Base-by-base conservation (phyloP, 768 basidiomycete genomes). In the Candolleomyces efflorescens region DNA sequence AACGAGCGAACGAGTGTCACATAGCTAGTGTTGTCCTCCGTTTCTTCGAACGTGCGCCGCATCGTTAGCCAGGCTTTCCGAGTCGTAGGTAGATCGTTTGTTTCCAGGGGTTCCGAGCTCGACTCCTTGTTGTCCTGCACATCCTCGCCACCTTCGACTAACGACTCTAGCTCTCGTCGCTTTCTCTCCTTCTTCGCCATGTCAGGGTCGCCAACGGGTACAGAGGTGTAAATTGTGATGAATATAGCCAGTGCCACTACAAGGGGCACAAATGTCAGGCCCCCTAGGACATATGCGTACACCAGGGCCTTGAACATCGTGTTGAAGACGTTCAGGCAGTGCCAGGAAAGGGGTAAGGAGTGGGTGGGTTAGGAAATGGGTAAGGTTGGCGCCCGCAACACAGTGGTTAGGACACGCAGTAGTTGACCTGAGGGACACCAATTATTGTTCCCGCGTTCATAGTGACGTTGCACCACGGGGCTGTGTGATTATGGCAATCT, bases 251-350 rank as follows among this genome's bases (percentile, higher is more conserved):
- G 73, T 61, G 81, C 73, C 65, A 92, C 62, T 63, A 90, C 67
- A 47, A 97, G 80, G 18, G 95, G 95, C 56, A 97, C 75, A 71
- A 96, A 90, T 2, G 95, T 96, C 61, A 97, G 59, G 45, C 94
- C 95, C 54, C 95, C 95, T 45, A 97, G 77, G 59, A 97, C 73
- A 71, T 97, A 97, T 36, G 89, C 89, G 67, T 95, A 86, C 60
- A 92, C 63, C 52, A 94, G 71, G 2, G 87, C 82, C 67, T 80
- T 86, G 63, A 91, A 81, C 90, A 92, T 90, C 60, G 58, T 67
- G 61, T 58, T 61, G 50, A 44, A 62, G 54, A 60, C 56, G 59
- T 53, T 22, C 47, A 43, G 27, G 54, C 61, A 54, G 44, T 50
- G 38, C 24, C 39, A 48, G 57, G 49, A 46, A 20, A 47, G 23